phyloP scores from a whole-genome alignment of 495 filamentous ascomycete species.

The Xylaria longipes region DNA sequence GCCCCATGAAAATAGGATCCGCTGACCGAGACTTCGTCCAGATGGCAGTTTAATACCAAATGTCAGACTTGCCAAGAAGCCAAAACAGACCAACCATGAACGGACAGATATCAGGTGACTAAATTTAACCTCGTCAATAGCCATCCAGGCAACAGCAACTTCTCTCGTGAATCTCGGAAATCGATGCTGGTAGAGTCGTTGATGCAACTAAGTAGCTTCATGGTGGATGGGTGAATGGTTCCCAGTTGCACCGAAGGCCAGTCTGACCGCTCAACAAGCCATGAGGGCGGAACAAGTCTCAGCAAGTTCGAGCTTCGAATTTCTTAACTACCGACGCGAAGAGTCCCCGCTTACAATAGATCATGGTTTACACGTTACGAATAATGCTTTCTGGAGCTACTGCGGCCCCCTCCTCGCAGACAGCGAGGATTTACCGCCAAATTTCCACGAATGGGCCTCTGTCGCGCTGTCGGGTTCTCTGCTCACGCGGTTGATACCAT shows the following conservation, averaged over 20 bases:
- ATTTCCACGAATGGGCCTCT: slow-evolving; percentile 36
- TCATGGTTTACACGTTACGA: slow-evolving; percentile 28
- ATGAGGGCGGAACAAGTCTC: slow-evolving; percentile 20
- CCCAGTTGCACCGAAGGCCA: neutral
- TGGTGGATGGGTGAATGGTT: neutral
- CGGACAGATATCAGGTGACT: neutral
- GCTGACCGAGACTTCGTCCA: neutral
- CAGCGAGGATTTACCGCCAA: slow-evolving; percentile 30
- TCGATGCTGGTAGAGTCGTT: neutral
- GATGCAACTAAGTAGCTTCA: neutral
- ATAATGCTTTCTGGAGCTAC: slow-evolving; percentile 41
- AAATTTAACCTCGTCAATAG: neutral
- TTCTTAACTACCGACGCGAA: slow-evolving; percentile 28
- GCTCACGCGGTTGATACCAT: slow-evolving; percentile 34
- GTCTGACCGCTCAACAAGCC: neutral
- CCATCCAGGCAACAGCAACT: neutral
- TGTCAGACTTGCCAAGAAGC: slow-evolving; percentile 17
- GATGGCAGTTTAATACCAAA: neutral
- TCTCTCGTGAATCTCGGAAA: neutral
- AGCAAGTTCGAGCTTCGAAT: slow-evolving; percentile 32
- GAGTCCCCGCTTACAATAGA: neutral
- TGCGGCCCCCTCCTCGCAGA: slow-evolving; percentile 35
- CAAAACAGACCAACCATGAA: neutral
- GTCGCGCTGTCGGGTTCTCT: slow-evolving; percentile 30
- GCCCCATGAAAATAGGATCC: neutral